Evolutionary conservation across 306 rosid genomes (phyloP), one percentile per base, ranked within the genome.

Genomic region (Chamaecrista fasciculata): DNA sequence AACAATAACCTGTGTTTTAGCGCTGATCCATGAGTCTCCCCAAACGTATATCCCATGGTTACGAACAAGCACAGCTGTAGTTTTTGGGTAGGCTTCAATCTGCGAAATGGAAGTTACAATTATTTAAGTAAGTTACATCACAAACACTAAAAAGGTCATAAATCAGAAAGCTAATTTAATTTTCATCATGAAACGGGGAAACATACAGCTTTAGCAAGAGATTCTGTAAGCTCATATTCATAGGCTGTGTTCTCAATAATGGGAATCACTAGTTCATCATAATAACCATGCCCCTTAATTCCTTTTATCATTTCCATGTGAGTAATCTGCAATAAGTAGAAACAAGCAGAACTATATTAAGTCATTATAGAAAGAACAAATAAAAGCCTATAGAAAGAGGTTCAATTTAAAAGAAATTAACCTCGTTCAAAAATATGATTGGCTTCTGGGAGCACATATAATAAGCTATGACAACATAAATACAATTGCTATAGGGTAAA

Each of bases 271-370:
- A 94, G 95, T 81, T 94, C 98, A 79, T 94, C 98, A 80, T 86
- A 80, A 81, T 94, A 94, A 61, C 98, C 98, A 81, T 94, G 98
- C 69, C 97, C 98, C 76, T 90, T 74, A 84, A 94, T 94, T 80
- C 97, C 98, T 84, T 94, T 94, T 74, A 94, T 94, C 98, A 93
- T 93, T 84, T 93, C 98, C 98, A 94, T 90, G 82, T 94, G 97
- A 73, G 94, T 85, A 51, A 94, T 94, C 98, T 94, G 92, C 85
- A 84, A 60, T 80, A 78, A 72, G 64, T 67, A 34, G 55, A 65
- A 29, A 50, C 34, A 52, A 50, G 25, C 61, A 71, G 8, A 16
- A n/a, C 19, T 37, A 70, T 12, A 55, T n/a, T 12, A 56, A n/a
- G 37, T 51, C 43, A 64, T 3, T 36, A 48, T 12, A 78, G 31